Evolutionary conservation across 306 rosid genomes (phyloP), one percentile per base, ranked within the genome.

Genomic region (Cicer bijugum): DNA sequence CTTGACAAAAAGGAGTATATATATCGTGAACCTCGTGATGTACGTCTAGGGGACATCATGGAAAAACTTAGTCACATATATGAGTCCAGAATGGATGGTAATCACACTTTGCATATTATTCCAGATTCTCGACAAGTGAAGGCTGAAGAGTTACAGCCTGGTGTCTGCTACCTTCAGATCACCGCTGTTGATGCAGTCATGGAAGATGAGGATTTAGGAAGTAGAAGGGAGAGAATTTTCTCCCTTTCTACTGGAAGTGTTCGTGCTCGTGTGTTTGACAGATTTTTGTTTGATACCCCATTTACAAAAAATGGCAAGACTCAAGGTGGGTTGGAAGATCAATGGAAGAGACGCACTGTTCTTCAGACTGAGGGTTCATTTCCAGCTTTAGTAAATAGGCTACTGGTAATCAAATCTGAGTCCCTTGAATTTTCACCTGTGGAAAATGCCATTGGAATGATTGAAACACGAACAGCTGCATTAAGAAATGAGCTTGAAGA

Each of bases 391-490:
- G 96, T 94, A 74, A 94, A 91, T 82, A 87, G 98, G 90, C 84
- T 94, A n/a, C 60, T 83, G 75, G 96, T 94, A 23, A 89, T 39
- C 44, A 94, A 94, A 80, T 94, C 97, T 0, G 97, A 94, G 81
- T 94, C 97, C 9, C 96, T 94, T 3, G 98, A 94, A 88, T 94
- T 94, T 75, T 94, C 98, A 42, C 98, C 97, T 0, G 96, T 94
- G 4, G 98, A 94, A 82, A 94, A 94, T 85, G 98, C 98, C 53
- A 94, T 91, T 65, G 98, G 98, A 84, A 94, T 94, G 98, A 94
- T 94, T 78, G 98, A 94, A 83, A 94, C 98, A 60, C 80, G 98
- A 77, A 94, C 98, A 10, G 98, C 96, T 51, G 97, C 98, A 46
- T 80, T 94, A 71, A 89, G 98, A 80, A 94, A 94, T 76, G 98